Percentiles rank a stretch among this genome's conserved stretches.
Evolutionary conservation across 768 basidiomycete species (phyloP).

Genomic region (Suillus weaverae): DNA sequence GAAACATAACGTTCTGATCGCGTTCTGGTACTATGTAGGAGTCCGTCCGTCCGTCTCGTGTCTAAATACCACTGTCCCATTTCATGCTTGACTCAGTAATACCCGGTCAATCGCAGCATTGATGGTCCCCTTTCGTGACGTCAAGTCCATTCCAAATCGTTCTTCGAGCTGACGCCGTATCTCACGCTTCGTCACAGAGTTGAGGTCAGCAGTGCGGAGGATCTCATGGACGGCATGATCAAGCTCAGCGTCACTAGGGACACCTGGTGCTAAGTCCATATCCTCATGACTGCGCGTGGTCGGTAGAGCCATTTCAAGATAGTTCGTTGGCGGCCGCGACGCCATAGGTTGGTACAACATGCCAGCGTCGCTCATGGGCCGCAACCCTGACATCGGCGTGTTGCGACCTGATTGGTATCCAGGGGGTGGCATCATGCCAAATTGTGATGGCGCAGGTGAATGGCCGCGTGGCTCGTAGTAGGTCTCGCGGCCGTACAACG

Average conservation of each 20-base stretch:
- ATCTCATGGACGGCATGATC: conserved; percentile 73
- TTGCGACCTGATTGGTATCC: conserved; percentile 80
- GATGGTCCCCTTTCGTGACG: conserved; percentile 67
- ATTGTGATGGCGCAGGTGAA: conserved; percentile 76
- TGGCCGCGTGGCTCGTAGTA: conserved; percentile 74
- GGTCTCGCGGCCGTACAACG: conserved; percentile 85
- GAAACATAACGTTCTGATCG: conserved; percentile 6
- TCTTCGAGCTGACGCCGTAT: conserved; percentile 83
- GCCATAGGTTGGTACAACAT: conserved; percentile 61
- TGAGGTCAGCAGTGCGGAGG: conserved; percentile 78
- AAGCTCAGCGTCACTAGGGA: conserved; percentile 70
- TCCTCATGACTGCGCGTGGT: conserved; percentile 52
- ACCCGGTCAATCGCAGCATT: conserved; percentile 77
- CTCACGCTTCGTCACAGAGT: conserved; percentile 89
- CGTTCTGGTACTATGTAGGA: conserved; percentile 1
- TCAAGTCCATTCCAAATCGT: conserved; percentile 76
- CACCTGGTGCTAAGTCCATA: conserved; percentile 43
- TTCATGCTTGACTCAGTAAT: conserved; percentile 50
- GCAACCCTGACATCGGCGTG: conserved; percentile 48
- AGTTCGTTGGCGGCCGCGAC: conserved; percentile 73
- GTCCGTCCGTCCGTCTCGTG: conserved; percentile 2
- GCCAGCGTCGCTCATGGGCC: conserved; percentile 32
- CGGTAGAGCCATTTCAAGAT: conserved; percentile 72
- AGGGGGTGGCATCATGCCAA: conserved; percentile 53
- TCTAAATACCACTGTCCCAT: conserved; percentile 1